These are phyloP conservation scores for Debaryomycetaceae sp. DNA, from an alignment of 1,139 yeast genomes.

Conservation along the genomic window DNA sequence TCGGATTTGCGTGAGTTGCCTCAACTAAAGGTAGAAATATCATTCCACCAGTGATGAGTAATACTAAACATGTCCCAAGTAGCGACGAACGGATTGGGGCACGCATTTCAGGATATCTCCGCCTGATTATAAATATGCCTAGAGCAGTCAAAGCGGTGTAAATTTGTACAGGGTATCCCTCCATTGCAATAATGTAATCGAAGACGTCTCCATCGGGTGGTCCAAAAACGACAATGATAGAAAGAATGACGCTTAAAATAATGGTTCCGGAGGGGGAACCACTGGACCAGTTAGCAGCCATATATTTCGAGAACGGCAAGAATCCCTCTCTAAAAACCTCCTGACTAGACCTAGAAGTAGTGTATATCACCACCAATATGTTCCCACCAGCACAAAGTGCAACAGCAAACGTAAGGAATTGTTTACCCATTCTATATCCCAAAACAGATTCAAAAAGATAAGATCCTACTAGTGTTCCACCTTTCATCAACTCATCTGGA, in stretches of 20 bases:
- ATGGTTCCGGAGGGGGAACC: conserved; percentile 55
- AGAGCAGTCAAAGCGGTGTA: conserved; percentile 47
- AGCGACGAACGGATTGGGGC: conserved; percentile 51
- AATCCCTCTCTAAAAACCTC: conserved; percentile 64
- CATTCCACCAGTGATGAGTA: conserved; percentile 38
- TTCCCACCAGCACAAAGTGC: conserved; percentile 63
- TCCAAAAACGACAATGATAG: conserved; percentile 47
- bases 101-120: conserved; percentile 38
- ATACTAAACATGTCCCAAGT: conserved; percentile 41
- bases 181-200: conserved; percentile 68
- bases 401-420: conserved; percentile 51
- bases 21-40: conserved; percentile 47
- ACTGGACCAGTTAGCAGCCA: conserved; percentile 57
- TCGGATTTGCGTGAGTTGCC: conserved; percentile 35
- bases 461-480: conserved; percentile 61
- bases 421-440: conserved; percentile 51
- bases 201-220: conserved; percentile 81
- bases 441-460: conserved; percentile 53
- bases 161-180: conserved; percentile 64
- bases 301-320: conserved; percentile 47
- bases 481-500: conserved; percentile 46
- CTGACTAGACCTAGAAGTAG: conserved; percentile 59
- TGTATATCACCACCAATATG: conserved; percentile 57
- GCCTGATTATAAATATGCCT: conserved; percentile 51
- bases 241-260: conserved; percentile 30